Evolutionary conservation across 495 filamentous ascomycete species (phyloP).

Genomic region (Penicillium daleae): DNA sequence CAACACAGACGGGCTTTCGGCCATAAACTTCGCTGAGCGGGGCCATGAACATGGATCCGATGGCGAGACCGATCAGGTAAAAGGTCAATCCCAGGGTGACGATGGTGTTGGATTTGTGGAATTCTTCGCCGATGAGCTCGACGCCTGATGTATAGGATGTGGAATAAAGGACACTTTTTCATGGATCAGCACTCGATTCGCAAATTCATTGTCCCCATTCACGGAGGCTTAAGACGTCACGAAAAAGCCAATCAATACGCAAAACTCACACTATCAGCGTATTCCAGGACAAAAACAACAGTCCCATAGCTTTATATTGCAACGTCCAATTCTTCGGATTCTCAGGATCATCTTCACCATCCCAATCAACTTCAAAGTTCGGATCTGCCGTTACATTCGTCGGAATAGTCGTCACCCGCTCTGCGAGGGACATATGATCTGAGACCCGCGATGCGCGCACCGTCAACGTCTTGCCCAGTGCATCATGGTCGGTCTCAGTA

Average conservation of each 20-base stretch:
- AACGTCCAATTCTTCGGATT: slow-evolving; percentile 80
- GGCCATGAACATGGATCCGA: slow-evolving; percentile 73
- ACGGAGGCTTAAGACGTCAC: not conserved
- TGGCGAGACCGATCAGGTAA: slow-evolving; percentile 68
- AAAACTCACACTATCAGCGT: slow-evolving; percentile 65
- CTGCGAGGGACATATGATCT: slow-evolving; percentile 34
- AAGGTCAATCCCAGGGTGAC: slow-evolving; percentile 79
- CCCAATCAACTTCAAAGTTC: slow-evolving; percentile 77
- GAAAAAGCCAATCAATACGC: not conserved
- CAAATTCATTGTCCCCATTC: not conserved
- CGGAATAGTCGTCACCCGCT: slow-evolving; percentile 54
- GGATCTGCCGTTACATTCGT: slow-evolving; percentile 65
- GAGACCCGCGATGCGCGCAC: slow-evolving; percentile 24
- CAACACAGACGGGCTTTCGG: slow-evolving; percentile 71
- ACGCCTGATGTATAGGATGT: slow-evolving; percentile 79
- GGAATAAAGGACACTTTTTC: slow-evolving; percentile 71
- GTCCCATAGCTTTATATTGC: slow-evolving; percentile 64
- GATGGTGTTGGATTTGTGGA: slow-evolving; percentile 58
- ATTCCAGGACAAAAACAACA: slow-evolving; percentile 69
- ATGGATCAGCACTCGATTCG: not conserved
- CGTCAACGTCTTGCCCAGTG: slow-evolving; percentile 35
- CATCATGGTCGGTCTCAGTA: slow-evolving; percentile 34
- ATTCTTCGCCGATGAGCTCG: slow-evolving; percentile 68
- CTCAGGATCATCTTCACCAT: slow-evolving; percentile 60
- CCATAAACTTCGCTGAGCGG: slow-evolving; percentile 81